A percentile compares a stretch with the other conserved stretches of the same genome.
These are phyloP conservation scores for Sugiyamaella pinicola DNA, from an alignment of 1,139 yeast genomes.

Conservation along the genomic window DNA sequence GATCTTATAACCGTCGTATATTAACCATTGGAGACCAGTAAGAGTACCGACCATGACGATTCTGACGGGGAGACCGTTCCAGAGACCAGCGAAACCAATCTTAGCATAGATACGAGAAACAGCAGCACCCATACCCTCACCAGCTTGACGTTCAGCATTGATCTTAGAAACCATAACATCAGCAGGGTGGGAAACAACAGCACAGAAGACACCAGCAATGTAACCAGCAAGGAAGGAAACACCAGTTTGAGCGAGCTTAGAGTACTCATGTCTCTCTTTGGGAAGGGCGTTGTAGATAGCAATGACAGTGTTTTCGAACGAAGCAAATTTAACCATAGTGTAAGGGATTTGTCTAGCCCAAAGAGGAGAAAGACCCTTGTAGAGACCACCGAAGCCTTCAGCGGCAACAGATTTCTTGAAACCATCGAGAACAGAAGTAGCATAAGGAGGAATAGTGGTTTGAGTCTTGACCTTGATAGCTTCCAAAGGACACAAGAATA, in stretches of 20 bases:
- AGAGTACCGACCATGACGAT: slow-evolving; percentile 95
- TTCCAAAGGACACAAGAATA: slow-evolving; percentile 88
- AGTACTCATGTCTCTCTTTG: slow-evolving; percentile 51
- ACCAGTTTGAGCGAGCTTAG: slow-evolving; percentile 76
- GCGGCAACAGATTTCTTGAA: slow-evolving; percentile 62
- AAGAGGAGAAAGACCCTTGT: slow-evolving; percentile 84
- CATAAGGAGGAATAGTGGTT: slow-evolving; percentile 85
- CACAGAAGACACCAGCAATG: slow-evolving; percentile 95
- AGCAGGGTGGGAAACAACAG: slow-evolving; percentile 93
- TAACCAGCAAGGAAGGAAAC: slow-evolving; percentile 93
- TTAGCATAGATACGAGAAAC: slow-evolving; percentile 69
- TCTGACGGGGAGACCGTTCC: slow-evolving; percentile 95
- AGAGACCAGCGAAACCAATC: slow-evolving; percentile 86
- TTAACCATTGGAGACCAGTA: slow-evolving; percentile 95
- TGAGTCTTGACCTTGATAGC: slow-evolving; percentile 70
- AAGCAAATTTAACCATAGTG: slow-evolving; percentile 94
- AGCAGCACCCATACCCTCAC: slow-evolving; percentile 69
- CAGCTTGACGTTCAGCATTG: slow-evolving; percentile 69
- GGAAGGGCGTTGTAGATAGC: slow-evolving; percentile 36
- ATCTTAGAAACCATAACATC: slow-evolving; percentile 96
- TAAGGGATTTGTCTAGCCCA: slow-evolving; percentile 97
- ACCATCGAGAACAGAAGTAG: slow-evolving; percentile 63
- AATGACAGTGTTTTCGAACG: slow-evolving; percentile 84
- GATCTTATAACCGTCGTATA: slow-evolving; percentile 92
- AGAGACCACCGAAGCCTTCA: slow-evolving; percentile 70